Evolutionary conservation across 177 flowering plant genomes (phyloP), one percentile per base, ranked within the genome.

Genomic region (Vitis hybrid): DNA sequence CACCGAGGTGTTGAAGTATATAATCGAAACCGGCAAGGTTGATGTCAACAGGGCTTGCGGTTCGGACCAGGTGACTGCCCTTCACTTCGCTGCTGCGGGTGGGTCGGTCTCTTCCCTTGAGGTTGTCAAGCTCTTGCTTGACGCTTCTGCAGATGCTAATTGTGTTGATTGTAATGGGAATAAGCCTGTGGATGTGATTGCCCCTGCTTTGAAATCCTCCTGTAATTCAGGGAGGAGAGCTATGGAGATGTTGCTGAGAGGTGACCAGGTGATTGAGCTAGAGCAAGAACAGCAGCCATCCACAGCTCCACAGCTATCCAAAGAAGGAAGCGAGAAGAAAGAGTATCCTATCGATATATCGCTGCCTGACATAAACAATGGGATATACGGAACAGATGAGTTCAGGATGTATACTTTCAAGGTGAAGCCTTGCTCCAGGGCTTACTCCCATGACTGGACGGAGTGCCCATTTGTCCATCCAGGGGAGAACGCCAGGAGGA

Each of bases 391-490:
- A 4, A 84, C 91, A 0, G 99, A 95, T 77, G 99, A 95, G 69
- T 95, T 95, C 70, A 79, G 99, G 76, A 95, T 95, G 97, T 95
- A 86, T 60, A 76, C 82, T 49, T 95, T 93, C 85, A 95, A 95
- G 89, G 89, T 95, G 70, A 89, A 87, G 87, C 98, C 98, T 17
- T 95, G 99, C 77, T 91, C 99, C 1, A 83, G 99, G 75, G 99
- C 98, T 0, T 91, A 93, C 69, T 85, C 99, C 2, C 99, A 95
- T 60, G 99, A 95, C 69, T 95, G 99, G 99, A 95, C 99, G 0
- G 99, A 95, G 81, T 95, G 99, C 82, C 98, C 98, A 0, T 95
- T 95, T 68, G 99, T 84, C 21, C 99, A 95, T 67, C 99, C 99
- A 0, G 98, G 98, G 6, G 99, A 95, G 89, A 95, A 95, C 55